phyloP scores from a whole-genome alignment of 305 asterid species.

The Solanum aculeatissimum region DNA sequence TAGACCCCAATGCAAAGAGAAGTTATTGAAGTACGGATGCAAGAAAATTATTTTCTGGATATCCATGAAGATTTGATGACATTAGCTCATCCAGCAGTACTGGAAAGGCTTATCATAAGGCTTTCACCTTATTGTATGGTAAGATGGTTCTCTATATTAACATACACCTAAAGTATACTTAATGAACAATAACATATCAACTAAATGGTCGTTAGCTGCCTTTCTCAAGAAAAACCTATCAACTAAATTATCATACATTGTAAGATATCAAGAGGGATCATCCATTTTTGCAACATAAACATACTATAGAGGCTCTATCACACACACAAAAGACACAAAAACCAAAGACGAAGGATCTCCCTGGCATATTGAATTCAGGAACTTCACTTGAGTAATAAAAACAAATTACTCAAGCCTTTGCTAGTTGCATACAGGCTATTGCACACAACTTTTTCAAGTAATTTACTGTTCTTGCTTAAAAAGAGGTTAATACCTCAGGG shows the following conservation, averaged over 20 bases:
- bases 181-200: not conserved
- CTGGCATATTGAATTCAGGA: not conserved
- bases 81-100: not conserved
- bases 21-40: not conserved
- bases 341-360: not conserved
- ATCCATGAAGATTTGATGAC: not conserved
- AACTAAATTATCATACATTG: not conserved
- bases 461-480: not conserved
- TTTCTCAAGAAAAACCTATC: not conserved
- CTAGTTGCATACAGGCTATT: not conserved
- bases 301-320: not conserved
- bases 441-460: not conserved
- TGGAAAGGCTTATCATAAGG: not conserved
- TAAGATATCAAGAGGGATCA: not conserved
- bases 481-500: not conserved
- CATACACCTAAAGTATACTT: not conserved
- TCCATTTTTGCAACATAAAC: not conserved
- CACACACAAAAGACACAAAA: not conserved
- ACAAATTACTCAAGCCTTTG: not conserved
- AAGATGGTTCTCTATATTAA: not conserved
- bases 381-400: not conserved
- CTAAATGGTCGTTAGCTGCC: not conserved
- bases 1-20: not conserved
- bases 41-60: not conserved
- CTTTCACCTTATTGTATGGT: not conserved